These are phyloP conservation scores for Coffea humblotiana DNA, from an alignment of 305 asterid species.

Conservation along the genomic window DNA sequence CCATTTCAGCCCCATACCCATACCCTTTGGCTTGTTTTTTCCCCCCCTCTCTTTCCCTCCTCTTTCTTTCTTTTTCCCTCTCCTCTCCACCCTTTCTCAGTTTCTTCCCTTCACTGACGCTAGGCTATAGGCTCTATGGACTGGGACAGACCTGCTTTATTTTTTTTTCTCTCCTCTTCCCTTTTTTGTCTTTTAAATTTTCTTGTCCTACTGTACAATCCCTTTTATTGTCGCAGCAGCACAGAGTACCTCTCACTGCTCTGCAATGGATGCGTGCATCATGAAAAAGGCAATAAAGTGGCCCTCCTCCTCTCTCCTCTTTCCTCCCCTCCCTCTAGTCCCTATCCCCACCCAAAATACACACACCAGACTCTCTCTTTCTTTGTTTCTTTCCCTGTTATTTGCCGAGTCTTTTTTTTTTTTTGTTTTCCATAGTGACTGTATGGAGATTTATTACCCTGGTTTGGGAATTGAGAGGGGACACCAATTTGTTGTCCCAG, in stretches of 20 bases:
- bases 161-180: neutral
- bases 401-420: neutral
- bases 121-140: neutral
- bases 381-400: conserved; percentile 3
- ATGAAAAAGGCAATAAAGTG: conserved; percentile 40
- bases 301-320: conserved; percentile 29
- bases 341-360: conserved; percentile 10
- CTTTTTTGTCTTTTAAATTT: neutral
- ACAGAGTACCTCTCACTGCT: conserved; percentile 35
- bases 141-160: conserved; percentile 11
- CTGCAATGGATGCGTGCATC: conserved; percentile 52
- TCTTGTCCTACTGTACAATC: conserved; percentile 15
- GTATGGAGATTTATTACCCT: neutral
- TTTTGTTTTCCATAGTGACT: neutral
- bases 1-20: conserved; percentile 32
- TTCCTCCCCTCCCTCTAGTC: conserved; percentile 18
- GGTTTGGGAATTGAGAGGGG: neutral
- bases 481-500: neutral
- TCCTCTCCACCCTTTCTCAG: neutral
- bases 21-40: neutral
- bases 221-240: conserved; percentile 24
- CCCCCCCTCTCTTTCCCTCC: neutral
- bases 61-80: conserved; percentile 4
- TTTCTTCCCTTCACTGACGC: neutral
- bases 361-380: neutral